Base-by-base conservation (phyloP, 2,329 filamentous ascomycete genomes). In the Colletotrichum sp. region DNA sequence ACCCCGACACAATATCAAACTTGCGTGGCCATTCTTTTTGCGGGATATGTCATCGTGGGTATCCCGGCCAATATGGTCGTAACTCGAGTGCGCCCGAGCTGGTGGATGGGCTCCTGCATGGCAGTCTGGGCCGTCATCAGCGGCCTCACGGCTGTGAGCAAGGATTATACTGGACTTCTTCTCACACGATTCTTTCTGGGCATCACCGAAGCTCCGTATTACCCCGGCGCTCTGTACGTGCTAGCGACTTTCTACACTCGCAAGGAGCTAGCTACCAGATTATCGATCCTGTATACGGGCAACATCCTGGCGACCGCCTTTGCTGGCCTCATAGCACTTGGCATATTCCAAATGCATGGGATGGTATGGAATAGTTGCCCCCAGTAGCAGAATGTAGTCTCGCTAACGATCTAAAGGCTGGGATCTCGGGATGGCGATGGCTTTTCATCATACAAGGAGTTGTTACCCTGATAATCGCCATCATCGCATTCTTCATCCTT, bases 401-500 rank as follows among this genome's bases (percentile, higher is more conserved):
- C 1, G n/a, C 12, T 52, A 21, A 52, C 1, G 2, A 21, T 0
- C 4, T 2, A 4, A 2, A 72, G 63, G 57, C 75, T 15, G 75
- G 75, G 4, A 64, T 75, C 79, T 80, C 84, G 1, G 94, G 93
- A 6, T 97, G 95, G 95, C 88, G 94, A 71, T 96, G 94, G 94
- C 94, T 96, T 77, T 96, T 96, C 81, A 94, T 98, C 81, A 85
- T 96, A 12, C 95, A 96, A 83, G 94, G 94, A 10, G 79, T 67
- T 21, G 78, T 78, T 3, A 80, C 79, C n/a, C 32, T 80, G 18
- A 60, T 78, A 5, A 55, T 75, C 16, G 78, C 78, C 8, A 21
- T 72, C 6, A n/a, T 26, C 4, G 77, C 75, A 18, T 57, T 77
- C 44, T 78, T 78, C 44, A 32, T 79, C 39, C 64, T 80, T 1